Conservation (phyloP, 495 filamentous ascomycete genomes). For the Aspergillus cristatus region DNA sequence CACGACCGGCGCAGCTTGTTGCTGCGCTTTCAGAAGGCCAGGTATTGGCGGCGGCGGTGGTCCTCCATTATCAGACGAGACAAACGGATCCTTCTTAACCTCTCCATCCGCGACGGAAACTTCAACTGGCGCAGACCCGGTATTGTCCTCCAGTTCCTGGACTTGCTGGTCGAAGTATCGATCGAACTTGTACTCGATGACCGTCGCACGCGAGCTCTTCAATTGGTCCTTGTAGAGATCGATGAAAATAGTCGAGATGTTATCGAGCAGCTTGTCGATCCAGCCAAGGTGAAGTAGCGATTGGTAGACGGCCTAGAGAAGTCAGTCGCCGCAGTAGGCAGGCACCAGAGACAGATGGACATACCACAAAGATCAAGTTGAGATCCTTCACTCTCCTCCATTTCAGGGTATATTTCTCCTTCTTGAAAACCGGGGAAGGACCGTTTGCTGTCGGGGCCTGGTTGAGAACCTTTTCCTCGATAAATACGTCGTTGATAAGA, state of each 20-base stretch:
- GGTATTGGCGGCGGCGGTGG: slow-evolving; percentile 49
- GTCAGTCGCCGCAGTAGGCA: slow-evolving; percentile 5
- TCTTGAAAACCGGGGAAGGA: slow-evolving; percentile 58
- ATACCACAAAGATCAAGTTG: slow-evolving; percentile 89
- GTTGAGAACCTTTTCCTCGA: slow-evolving; percentile 75
- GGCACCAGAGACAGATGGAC: slow-evolving; percentile 15
- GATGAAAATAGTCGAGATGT: slow-evolving; percentile 82
- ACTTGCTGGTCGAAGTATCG: slow-evolving; percentile 92
- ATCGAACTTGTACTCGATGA: slow-evolving; percentile 72
- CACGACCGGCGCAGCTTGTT: slow-evolving; percentile 37
- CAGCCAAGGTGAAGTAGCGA: slow-evolving; percentile 89
- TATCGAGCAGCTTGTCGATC: slow-evolving; percentile 94
- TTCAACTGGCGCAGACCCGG: slow-evolving; percentile 26
- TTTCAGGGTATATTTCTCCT: slow-evolving; percentile 90
- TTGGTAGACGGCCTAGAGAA: slow-evolving; percentile 82
- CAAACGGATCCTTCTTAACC: slow-evolving; percentile 36
- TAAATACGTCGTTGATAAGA: slow-evolving; percentile 93
- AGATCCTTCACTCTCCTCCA: slow-evolving; percentile 90
- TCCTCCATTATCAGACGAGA: slow-evolving; percentile 39
- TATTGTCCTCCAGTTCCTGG: slow-evolving; percentile 63
- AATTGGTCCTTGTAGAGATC: slow-evolving; percentile 82
- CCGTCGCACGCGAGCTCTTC: slow-evolving; percentile 66
- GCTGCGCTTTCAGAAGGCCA: slow-evolving; percentile 44
- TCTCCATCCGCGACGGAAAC: slow-evolving; percentile 18
- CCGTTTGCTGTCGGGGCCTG: slow-evolving; percentile 23